A percentile compares a stretch with the other conserved stretches of the same genome.
Evolutionary conservation across 345 rosid genomes (phyloP).

Genomic region (Anastatica hierochuntica): DNA sequence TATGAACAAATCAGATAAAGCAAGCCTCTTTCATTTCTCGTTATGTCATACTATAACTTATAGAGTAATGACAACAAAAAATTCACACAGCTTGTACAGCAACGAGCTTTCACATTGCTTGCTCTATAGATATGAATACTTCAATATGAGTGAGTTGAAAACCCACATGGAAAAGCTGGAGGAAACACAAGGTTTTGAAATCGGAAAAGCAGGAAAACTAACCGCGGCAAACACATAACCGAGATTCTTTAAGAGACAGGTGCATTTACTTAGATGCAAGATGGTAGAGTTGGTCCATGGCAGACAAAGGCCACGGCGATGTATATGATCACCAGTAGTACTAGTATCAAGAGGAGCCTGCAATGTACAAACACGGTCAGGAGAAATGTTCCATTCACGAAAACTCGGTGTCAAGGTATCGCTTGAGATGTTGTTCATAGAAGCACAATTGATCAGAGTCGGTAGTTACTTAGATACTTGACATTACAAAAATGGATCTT

Average conservation of each 20-base stretch:
- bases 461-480: too few species aligned
- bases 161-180: slow-evolving; percentile 12
- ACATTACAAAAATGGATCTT: background rate
- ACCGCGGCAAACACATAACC: background rate
- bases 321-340: slow-evolving; percentile 62
- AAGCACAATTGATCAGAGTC: background rate
- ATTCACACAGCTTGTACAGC: slow-evolving; percentile 13
- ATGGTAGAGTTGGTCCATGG: slow-evolving; percentile 72
- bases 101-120: slow-evolving; percentile 24
- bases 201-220: background rate
- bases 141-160: background rate
- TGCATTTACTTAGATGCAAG: slow-evolving; percentile 46
- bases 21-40: slow-evolving; percentile 13
- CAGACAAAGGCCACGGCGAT: slow-evolving; percentile 65
- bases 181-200: slow-evolving; percentile 7
- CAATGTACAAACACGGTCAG: slow-evolving; percentile 14
- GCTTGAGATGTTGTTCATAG: background rate
- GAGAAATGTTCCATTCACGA: too few species aligned
- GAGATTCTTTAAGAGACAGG: background rate
- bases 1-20: slow-evolving; percentile 10
- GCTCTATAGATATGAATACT: slow-evolving; percentile 15
- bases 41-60: background rate
- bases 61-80: slow-evolving; percentile 10
- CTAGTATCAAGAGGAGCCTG: slow-evolving; percentile 58
- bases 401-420: background rate